Evolutionary conservation across 129 eudicot genomes (phyloP).

Genomic region (Logfia minima): DNA sequence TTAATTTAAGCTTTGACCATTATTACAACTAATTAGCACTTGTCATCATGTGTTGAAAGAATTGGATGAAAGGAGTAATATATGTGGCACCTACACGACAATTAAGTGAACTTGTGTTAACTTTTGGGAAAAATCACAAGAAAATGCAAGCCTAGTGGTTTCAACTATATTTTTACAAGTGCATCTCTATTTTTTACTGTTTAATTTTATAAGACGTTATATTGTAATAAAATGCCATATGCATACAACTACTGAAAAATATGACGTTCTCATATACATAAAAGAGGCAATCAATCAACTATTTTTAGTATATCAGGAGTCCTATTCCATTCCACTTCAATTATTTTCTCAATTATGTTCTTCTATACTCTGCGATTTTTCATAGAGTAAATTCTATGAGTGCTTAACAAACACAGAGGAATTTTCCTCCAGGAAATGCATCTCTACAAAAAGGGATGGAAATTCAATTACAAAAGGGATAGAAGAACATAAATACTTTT

Average conservation of each 20-base stretch:
- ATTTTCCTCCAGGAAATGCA: too few relatives aligned
- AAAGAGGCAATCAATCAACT: neutral
- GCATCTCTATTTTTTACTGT: too few relatives aligned
- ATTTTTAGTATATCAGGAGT: neutral
- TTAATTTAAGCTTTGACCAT: neutral
- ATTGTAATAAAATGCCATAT: neutral
- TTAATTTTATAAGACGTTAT: neutral
- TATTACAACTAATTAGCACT: neutral
- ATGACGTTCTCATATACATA: neutral
- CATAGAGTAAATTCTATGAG: neutral
- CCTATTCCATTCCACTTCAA: neutral
- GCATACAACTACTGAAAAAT: neutral
- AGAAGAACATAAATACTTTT: too few relatives aligned
- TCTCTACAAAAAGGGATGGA: too few relatives aligned
- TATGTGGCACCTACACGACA: neutral
- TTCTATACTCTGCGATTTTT: slow-evolving; percentile 8
- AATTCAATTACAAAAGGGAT: too few relatives aligned
- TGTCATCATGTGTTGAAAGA: neutral
- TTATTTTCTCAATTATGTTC: neutral
- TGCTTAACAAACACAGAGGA: too few relatives aligned
- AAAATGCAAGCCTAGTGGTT: neutral
- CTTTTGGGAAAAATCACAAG: neutral
- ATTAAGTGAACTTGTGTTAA: neutral
- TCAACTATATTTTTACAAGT: neutral
- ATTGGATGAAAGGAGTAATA: too few relatives aligned